phyloP scores from a whole-genome alignment of 1,139 yeast species.

The Pichia sp. region DNA sequence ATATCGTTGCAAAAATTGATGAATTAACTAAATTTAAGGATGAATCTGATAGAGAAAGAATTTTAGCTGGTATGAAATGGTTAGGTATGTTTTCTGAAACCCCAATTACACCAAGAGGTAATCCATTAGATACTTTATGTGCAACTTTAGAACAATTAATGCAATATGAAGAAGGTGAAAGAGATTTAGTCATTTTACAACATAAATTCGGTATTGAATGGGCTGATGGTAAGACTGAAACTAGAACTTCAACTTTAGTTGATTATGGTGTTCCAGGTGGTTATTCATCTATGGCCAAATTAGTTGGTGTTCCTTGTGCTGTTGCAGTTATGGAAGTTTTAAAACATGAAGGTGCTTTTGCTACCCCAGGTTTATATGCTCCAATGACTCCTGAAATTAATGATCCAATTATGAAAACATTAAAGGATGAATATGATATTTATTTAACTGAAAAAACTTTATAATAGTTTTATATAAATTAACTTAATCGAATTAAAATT shows the following conservation, averaged over 20 bases:
- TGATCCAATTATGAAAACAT: conserved; percentile 82
- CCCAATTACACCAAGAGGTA: conserved; percentile 79
- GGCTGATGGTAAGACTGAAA: conserved; percentile 86
- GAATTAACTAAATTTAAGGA: conserved; percentile 75
- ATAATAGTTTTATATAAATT: conserved; percentile 15
- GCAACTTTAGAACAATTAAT: conserved; percentile 91
- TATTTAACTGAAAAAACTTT: conserved; percentile 82
- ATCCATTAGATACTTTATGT: conserved; percentile 92
- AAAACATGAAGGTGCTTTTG: conserved; percentile 59
- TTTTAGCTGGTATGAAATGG: conserved; percentile 87
- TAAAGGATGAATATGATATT: conserved; percentile 85
- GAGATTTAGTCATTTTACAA: conserved; percentile 91
- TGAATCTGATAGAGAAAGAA: conserved; percentile 77
- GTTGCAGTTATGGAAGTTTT: conserved; percentile 87
- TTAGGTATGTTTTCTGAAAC: conserved; percentile 81
- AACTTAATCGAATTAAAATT: background rate
- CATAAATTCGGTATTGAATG: conserved; percentile 97
- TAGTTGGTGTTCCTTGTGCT: conserved; percentile 98
- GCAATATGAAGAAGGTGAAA: conserved; percentile 95
- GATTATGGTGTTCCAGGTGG: conserved; percentile 93
- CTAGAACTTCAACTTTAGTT: conserved; percentile 90
- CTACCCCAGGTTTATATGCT: conserved; percentile 79
- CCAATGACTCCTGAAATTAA: conserved; percentile 89
- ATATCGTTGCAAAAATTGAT: conserved; percentile 68
- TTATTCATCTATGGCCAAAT: conserved; percentile 96